Evolutionary conservation across 306 rosid species (phyloP).

Genomic region (Dryas octopetala): DNA sequence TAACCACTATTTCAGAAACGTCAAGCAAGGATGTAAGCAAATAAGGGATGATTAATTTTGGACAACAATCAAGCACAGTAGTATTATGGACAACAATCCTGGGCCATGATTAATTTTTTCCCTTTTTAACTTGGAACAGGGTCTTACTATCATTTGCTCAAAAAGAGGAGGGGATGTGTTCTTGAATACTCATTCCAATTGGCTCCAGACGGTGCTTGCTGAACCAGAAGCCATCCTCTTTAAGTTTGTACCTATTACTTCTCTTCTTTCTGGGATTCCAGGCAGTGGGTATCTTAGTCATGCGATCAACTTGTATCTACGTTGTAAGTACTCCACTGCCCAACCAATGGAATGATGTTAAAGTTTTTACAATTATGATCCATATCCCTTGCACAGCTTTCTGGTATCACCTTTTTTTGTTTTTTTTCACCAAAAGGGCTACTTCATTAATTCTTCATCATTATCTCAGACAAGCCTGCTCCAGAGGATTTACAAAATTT

Average conservation of each 20-base stretch:
- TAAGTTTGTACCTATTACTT: slow-evolving; percentile 86
- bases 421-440: not conserved
- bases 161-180: slow-evolving; percentile 87
- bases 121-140: slow-evolving; percentile 46
- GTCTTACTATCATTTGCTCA: slow-evolving; percentile 67
- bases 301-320: slow-evolving; percentile 93
- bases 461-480: slow-evolving; percentile 75
- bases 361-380: slow-evolving; percentile 3
- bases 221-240: slow-evolving; percentile 79
- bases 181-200: slow-evolving; percentile 67
- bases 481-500: slow-evolving; percentile 74
- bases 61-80: slow-evolving; percentile 9
- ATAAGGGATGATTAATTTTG: not conserved
- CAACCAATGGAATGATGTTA: not conserved
- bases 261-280: slow-evolving; percentile 89
- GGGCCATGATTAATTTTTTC: slow-evolving; percentile 20
- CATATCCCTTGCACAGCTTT: slow-evolving; percentile 25
- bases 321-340: slow-evolving; percentile 58
- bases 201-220: slow-evolving; percentile 86
- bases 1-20: slow-evolving; percentile 77
- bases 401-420: not conserved
- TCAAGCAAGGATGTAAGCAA: slow-evolving; percentile 95
- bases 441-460: slow-evolving; percentile 5
- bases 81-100: slow-evolving; percentile 12
- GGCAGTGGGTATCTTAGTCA: slow-evolving; percentile 98